phyloP scores from a whole-genome alignment of 495 filamentous ascomycete species.

The Talaromyces adpressus region DNA sequence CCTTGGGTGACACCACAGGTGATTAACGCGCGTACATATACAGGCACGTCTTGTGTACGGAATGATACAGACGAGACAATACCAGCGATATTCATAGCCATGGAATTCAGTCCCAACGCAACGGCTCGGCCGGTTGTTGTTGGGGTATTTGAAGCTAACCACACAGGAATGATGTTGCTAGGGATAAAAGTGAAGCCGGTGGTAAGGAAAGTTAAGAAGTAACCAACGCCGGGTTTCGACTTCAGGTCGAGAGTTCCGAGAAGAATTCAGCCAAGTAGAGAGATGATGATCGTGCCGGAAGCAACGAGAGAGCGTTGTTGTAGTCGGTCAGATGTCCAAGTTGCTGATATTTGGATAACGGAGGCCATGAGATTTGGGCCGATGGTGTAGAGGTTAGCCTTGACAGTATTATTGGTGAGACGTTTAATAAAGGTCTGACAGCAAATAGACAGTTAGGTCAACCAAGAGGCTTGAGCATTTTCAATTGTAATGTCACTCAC shows the following conservation, averaged over 20 bases:
- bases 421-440: slow-evolving; percentile 41
- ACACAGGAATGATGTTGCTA: slow-evolving; percentile 35
- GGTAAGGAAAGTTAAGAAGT: slow-evolving; percentile 71
- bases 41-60: slow-evolving; percentile 53
- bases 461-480: neutral
- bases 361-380: slow-evolving; percentile 60
- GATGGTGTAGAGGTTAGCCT: slow-evolving; percentile 67
- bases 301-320: slow-evolving; percentile 61
- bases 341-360: slow-evolving; percentile 55
- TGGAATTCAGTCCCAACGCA: slow-evolving; percentile 42
- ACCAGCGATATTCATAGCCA: slow-evolving; percentile 65
- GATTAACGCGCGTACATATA: too few relatives aligned
- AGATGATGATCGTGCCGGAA: slow-evolving; percentile 55
- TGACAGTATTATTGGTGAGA: slow-evolving; percentile 50
- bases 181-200: slow-evolving; percentile 47
- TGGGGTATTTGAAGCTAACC: slow-evolving; percentile 71
- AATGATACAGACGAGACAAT: slow-evolving; percentile 66
- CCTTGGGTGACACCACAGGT: too few relatives aligned
- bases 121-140: slow-evolving; percentile 51
- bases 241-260: slow-evolving; percentile 56
- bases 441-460: too few relatives aligned
- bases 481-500: slow-evolving; percentile 6
- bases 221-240: slow-evolving; percentile 49
- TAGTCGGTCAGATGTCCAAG: slow-evolving; percentile 54
- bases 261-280: slow-evolving; percentile 63